Base-by-base conservation (phyloP, 176 grass and related monocot genomes). In the Oryza meyeriana region DNA sequence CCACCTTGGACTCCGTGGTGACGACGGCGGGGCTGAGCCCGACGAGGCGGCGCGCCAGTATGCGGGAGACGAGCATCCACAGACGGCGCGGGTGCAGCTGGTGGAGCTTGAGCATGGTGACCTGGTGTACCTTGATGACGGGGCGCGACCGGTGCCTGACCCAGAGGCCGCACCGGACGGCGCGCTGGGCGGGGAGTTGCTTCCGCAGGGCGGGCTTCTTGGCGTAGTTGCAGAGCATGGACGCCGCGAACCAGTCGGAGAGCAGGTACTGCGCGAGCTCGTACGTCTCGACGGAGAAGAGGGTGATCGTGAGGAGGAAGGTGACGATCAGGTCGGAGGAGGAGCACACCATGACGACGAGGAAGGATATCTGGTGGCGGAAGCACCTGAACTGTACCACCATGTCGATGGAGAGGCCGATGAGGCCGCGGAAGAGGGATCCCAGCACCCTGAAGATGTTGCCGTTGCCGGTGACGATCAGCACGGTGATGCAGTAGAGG, bases 401-500 rank as follows among this genome's bases (percentile, higher is more conserved):
- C 82, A 61, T 61, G 73, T 84, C 73, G 4, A 67, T 18, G 25
- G 82, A 77, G 11, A 84, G 26, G 47, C 11, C 7, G 26, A 59
- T 10, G 34, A 84, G 48, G 7, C 73, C 82, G 0, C 11, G 63
- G 72, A 84, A 61, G 47, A 84, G 25, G 25, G 45, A 41, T 6
- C 0, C 73, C 45, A 84, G 7, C 63, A 84, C 82, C 10, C 0
- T 4, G 73, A 77, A 84, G 6, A 84, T 84, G 73, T 77, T 3
- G 45, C 82, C 82, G 35, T 84, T 84, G n/a, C 82, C 82, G 3
- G 82, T 84, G n/a, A 84, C 45, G 3, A 84, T 73, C 33, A 75
- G 50, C 25, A 84, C 73, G 45, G 64, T 16, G 73, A 77, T 10
- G 64, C 64, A 31, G 47, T 84, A 77, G 10, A 84, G 2, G 2